Conservation (phyloP, 345 rosid genomes). For the Citrus cavaleriei region DNA sequence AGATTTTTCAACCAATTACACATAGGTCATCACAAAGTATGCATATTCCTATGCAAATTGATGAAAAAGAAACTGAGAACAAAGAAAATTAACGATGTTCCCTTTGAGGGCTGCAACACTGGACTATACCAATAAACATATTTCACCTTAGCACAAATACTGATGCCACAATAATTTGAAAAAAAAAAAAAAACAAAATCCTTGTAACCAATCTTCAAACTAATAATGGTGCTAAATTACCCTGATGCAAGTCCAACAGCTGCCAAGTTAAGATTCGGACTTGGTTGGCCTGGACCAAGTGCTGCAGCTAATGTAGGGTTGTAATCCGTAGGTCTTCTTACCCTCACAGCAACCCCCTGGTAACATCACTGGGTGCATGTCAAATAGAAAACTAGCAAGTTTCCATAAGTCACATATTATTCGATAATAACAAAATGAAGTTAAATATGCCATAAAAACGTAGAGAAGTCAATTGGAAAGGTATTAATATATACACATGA, state of each 20-base stretch:
- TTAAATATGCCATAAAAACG: neutral
- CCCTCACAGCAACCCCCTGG: constrained; percentile 52
- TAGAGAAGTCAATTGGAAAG: neutral
- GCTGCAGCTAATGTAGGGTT: constrained; percentile 49
- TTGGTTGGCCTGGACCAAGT: constrained; percentile 56
- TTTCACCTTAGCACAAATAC: neutral
- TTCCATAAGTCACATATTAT: neutral
- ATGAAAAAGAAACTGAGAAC: neutral
- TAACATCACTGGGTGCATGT: constrained; percentile 3
- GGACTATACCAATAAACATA: neutral
- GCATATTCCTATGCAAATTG: neutral
- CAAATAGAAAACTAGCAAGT: neutral
- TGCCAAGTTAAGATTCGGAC: constrained; percentile 42
- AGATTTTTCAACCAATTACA: neutral
- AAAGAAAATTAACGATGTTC: neutral
- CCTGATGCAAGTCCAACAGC: constrained; percentile 50
- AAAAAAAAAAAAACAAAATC: neutral
- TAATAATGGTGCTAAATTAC: constrained; percentile 15
- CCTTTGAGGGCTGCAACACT: neutral
- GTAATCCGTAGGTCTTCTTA: constrained; percentile 50
- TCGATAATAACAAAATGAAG: neutral
- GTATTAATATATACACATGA: neutral
- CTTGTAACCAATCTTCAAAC: neutral
- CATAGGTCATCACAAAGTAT: neutral
- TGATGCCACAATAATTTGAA: neutral